Conservation (phyloP, 495 filamentous ascomycete species). For the Tuber indicum region DNA sequence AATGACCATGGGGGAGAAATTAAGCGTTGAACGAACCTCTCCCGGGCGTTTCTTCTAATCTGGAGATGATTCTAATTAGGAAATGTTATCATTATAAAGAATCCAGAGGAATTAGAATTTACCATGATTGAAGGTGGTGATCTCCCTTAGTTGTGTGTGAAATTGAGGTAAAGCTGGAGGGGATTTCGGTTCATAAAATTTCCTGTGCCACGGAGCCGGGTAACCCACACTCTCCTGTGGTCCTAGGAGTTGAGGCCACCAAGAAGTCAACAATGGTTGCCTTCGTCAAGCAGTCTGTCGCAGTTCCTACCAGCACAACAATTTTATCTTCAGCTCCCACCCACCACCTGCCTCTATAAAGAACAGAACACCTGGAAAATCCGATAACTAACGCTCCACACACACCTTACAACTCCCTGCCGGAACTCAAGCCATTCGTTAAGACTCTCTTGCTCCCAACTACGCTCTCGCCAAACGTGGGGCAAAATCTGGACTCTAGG, state of each 20-base stretch:
- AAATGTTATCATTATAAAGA: background rate
- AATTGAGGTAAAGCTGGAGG: background rate
- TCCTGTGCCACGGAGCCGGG: background rate
- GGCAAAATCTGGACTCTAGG: background rate
- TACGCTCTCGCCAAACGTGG: background rate
- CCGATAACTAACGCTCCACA: background rate
- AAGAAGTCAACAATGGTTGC: background rate
- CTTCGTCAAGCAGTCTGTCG: background rate
- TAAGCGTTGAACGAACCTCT: conserved; percentile 24
- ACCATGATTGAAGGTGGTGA: background rate
- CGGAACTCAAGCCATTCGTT: background rate
- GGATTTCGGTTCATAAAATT: background rate
- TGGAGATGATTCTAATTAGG: conserved; percentile 20
- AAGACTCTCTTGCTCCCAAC: background rate
- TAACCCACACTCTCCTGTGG: background rate
- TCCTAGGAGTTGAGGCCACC: background rate
- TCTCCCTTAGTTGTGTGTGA: background rate
- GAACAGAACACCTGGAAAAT: background rate
- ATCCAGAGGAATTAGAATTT: background rate
- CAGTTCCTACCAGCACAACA: background rate
- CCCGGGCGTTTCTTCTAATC: conserved; percentile 40
- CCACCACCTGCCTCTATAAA: background rate
- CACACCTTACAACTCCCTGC: background rate
- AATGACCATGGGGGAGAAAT: background rate
- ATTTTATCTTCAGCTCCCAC: background rate